Evolutionary conservation across 257 asterid species (phyloP).

Genomic region (Nicotiana tomentosiformis): DNA sequence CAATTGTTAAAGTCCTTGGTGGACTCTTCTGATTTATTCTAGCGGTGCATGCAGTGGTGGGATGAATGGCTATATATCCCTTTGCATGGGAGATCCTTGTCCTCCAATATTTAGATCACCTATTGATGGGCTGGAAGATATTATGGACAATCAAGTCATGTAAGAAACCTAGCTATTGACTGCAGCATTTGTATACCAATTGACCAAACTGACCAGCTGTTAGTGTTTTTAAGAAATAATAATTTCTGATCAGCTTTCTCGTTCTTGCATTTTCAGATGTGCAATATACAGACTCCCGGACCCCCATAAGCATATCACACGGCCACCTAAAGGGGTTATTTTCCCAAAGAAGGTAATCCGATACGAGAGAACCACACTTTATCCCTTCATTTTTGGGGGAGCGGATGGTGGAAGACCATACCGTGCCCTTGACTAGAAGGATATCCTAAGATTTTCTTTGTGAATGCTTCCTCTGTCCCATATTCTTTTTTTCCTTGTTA

Average conservation of each 20-base stretch:
- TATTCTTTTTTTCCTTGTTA: background rate
- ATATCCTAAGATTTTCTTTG: background rate
- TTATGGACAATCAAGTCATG: slow-evolving; percentile 95
- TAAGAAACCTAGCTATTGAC: slow-evolving; percentile 32
- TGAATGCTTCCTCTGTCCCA: background rate
- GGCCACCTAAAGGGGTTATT: slow-evolving; percentile 76
- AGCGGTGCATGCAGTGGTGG: slow-evolving; percentile 78
- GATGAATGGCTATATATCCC: slow-evolving; percentile 91
- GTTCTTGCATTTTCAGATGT: slow-evolving; percentile 47
- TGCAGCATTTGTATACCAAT: slow-evolving; percentile 4
- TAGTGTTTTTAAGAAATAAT: background rate
- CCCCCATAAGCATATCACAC: slow-evolving; percentile 65
- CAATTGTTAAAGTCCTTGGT: slow-evolving; percentile 11
- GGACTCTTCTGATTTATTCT: slow-evolving; percentile 27
- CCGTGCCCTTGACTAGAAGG: background rate
- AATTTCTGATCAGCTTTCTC: slow-evolving; percentile 4
- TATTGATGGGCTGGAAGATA: slow-evolving; percentile 74
- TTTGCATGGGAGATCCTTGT: slow-evolving; percentile 89
- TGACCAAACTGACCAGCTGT: background rate
- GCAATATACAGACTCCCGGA: slow-evolving; percentile 85
- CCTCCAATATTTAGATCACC: slow-evolving; percentile 97
- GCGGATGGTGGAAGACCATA: background rate
- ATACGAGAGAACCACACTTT: background rate
- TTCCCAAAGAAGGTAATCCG: slow-evolving; percentile 68
- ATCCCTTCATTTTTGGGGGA: background rate